A percentile compares a stretch with the other conserved stretches of the same genome.
phyloP scores from a whole-genome alignment of 495 filamentous ascomycete genomes.

The Penicillium alfredii region DNA sequence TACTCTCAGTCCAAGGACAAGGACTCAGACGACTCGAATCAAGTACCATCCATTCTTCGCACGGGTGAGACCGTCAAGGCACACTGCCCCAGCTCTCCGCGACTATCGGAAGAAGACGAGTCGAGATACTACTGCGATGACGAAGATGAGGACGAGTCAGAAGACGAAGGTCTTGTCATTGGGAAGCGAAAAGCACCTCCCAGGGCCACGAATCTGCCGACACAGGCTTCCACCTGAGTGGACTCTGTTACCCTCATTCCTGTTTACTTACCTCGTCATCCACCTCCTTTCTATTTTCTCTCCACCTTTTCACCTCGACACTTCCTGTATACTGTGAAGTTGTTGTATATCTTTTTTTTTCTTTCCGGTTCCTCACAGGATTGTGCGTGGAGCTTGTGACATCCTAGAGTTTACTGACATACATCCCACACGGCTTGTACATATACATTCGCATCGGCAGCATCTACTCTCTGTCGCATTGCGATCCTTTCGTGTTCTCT shows the following conservation, averaged over 20 bases:
- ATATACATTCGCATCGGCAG: conserved; percentile 18
- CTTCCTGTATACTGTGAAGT: conserved; percentile 15
- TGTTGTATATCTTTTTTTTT: conserved; percentile 18
- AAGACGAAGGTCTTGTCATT: conserved; percentile 46
- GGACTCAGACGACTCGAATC: conserved; percentile 24
- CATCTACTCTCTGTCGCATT: neutral
- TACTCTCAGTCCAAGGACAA: conserved; percentile 20
- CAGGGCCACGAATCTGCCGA: conserved; percentile 14
- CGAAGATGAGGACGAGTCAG: conserved; percentile 44
- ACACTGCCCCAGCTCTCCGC: conserved; percentile 14
- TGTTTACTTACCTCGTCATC: neutral
- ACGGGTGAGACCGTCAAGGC: conserved; percentile 44
- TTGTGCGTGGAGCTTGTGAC: conserved; percentile 12
- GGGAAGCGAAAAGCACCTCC: conserved; percentile 32
- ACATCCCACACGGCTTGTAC: conserved; percentile 26
- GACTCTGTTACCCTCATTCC: conserved; percentile 1
- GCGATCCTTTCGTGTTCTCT: neutral
- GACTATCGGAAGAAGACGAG: conserved; percentile 35
- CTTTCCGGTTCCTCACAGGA: conserved; percentile 3
- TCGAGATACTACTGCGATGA: conserved; percentile 42
- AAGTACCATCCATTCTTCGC: conserved; percentile 39
- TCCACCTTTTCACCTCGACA: conserved; percentile 8
- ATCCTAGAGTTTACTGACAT: conserved; percentile 22
- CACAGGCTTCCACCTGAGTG: too few species aligned
- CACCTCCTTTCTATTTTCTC: neutral